Evolutionary conservation across 305 asterid genomes (phyloP).

Genomic region (Coffea humblotiana): DNA sequence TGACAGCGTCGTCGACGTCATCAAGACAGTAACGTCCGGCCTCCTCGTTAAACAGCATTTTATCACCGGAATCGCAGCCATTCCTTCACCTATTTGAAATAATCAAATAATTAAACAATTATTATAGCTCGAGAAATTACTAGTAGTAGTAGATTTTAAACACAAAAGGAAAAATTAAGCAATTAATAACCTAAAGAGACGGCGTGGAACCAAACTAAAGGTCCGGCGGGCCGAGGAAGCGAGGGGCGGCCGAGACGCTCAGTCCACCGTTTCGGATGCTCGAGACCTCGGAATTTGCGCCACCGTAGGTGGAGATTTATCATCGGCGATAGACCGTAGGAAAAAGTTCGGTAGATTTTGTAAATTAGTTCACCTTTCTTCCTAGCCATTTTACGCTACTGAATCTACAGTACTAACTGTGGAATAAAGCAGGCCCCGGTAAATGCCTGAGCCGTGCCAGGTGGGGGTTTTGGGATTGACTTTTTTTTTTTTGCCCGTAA

Average conservation of each 20-base stretch:
- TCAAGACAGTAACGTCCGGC: constrained; percentile 70
- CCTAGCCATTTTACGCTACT: constrained; percentile 29
- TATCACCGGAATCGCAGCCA: constrained; percentile 81
- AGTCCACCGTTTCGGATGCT: constrained; percentile 73
- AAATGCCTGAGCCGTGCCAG: too few species aligned
- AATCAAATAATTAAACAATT: constrained; percentile 3
- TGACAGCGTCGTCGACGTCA: constrained; percentile 81
- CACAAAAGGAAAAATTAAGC: not conserved
- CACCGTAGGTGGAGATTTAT: constrained; percentile 71
- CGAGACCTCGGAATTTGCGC: constrained; percentile 77
- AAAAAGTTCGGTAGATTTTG: constrained; percentile 64
- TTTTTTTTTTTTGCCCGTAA: too few species aligned
- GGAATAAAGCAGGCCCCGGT: too few species aligned
- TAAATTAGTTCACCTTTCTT: constrained; percentile 52
- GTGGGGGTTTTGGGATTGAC: too few species aligned
- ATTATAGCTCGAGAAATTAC: not conserved
- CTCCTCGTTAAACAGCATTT: constrained; percentile 64
- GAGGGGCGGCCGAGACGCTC: constrained; percentile 91
- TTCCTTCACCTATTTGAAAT: constrained; percentile 66
- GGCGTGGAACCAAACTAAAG: constrained; percentile 92
- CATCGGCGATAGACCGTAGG: constrained; percentile 70
- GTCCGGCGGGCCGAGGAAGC: constrained; percentile 66
- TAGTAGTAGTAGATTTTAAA: not conserved
- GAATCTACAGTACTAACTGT: not conserved
- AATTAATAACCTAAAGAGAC: constrained; percentile 66